Percentiles rank a stretch among this genome's conserved stretches.
Evolutionary conservation across 176 grass and related monocot species (phyloP).

Genomic region (Hyparrhenia diplandra): DNA sequence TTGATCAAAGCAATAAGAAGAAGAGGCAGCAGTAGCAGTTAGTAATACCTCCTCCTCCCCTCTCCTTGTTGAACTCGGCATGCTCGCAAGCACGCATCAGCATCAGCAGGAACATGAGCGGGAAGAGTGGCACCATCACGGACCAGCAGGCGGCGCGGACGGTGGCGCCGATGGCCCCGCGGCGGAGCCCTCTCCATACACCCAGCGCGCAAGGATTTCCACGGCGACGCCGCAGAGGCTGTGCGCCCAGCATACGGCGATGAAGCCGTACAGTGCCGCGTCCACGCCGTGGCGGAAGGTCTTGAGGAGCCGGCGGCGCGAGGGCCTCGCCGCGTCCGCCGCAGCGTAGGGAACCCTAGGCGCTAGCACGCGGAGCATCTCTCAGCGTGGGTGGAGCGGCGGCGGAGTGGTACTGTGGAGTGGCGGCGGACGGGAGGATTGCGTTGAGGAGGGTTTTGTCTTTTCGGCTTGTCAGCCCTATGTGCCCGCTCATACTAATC

Average conservation of each 20-base stretch:
- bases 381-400: not conserved
- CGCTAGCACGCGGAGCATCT: not conserved
- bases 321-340: not conserved
- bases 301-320: not conserved
- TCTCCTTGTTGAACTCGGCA: not conserved
- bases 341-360: not conserved
- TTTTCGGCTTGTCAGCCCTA: too few relatives aligned
- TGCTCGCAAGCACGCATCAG: not conserved
- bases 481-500: too few relatives aligned
- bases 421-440: too few relatives aligned
- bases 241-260: not conserved
- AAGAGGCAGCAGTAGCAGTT: not conserved
- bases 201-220: not conserved
- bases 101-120: not conserved
- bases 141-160: not conserved
- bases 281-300: not conserved
- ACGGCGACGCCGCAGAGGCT: not conserved
- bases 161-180: not conserved
- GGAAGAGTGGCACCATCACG: not conserved
- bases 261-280: not conserved
- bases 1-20: not conserved
- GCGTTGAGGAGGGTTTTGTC: too few relatives aligned
- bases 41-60: not conserved
- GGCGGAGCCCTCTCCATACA: not conserved
- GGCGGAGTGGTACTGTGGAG: not conserved